Evolutionary conservation across 2,329 filamentous ascomycete genomes (phyloP), one percentile per base, ranked within the genome.

Genomic region (Clonostachys rhizophaga): DNA sequence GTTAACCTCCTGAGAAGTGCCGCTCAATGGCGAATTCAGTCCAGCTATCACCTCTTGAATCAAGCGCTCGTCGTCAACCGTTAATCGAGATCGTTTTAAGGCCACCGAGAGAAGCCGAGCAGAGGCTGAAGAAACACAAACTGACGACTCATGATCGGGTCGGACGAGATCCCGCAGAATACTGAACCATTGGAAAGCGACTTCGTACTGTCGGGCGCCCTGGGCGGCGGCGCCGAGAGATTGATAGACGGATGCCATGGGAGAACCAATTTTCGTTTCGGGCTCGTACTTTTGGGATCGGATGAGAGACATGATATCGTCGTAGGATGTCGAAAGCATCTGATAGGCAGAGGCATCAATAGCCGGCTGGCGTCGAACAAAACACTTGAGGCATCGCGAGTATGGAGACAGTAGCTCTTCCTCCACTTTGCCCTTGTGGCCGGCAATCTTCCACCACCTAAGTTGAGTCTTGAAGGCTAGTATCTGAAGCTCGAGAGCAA

Each of bases 381-480:
- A 87, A 1, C 86, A 77, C 10, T 73, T 68, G 16, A 87, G 55
- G 52, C 82, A 90, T 45, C 78, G 79, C 1, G 76, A 73, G 43
- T 89, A 76, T 0, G 86, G 85, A 2, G 79, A 71, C n/a, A 85
- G 57, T 7, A 91, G 63, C 13, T 90, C 86, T 48, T 81, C 83
- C 35, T 83, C 76, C 5, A 76, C 59, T 48, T 86, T 76, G 2
- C 76, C 78, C 49, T 76, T 62, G 55, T 88, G 83, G 2, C 74
- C 71, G 7, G 77, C 77, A 48, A 89, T 56, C 40, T 65, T 70
- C 86, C 86, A 90, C 76, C 82, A 88, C 40, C 71, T 67, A n/a
- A 84, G 63, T 33, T 85, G 77, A 8, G 76, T 69, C 20, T 74
- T 71, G 37, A 91, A 72, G 10, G 82, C 86, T 2, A 87, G 62